Evolutionary conservation across 2,329 filamentous ascomycete genomes (phyloP).

Genomic region (Ceratocystis destructans): DNA sequence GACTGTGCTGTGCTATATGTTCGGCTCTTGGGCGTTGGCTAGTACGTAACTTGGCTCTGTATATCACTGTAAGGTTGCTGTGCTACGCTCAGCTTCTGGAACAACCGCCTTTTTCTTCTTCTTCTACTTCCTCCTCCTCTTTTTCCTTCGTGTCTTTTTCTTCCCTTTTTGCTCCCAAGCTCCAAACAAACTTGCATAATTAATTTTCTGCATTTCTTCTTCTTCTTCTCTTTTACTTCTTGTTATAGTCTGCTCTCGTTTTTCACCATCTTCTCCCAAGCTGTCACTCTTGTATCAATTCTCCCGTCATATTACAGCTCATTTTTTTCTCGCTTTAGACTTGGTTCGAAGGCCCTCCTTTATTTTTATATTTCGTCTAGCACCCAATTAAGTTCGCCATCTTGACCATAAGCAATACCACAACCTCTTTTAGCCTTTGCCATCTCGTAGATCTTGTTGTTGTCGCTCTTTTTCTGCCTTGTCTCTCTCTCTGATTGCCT

Average conservation of each 20-base stretch:
- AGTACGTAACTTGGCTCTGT: neutral
- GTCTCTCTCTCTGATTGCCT: neutral
- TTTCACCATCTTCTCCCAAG: neutral
- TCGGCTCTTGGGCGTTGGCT: no score
- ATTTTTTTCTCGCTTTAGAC: neutral
- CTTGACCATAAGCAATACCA: neutral
- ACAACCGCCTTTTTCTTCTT: neutral
- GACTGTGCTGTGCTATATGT: no score
- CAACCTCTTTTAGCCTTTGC: no score
- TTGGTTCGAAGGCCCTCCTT: neutral
- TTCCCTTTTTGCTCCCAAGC: neutral
- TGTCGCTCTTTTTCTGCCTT: neutral
- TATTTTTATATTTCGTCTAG: neutral
- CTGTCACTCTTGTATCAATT: neutral
- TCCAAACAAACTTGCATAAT: neutral
- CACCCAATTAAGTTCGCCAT: neutral
- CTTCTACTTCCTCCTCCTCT: neutral
- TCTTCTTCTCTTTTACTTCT: no score
- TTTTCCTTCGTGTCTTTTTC: neutral
- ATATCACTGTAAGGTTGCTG: neutral
- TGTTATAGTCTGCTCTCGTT: no score
- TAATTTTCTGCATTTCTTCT: neutral
- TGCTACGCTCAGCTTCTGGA: constrained; percentile 3
- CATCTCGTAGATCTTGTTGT: neutral
- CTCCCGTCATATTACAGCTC: constrained; percentile 5